Conservation (phyloP, 2,329 filamentous ascomycete species). For the Pseudogymnoascus sp. region DNA sequence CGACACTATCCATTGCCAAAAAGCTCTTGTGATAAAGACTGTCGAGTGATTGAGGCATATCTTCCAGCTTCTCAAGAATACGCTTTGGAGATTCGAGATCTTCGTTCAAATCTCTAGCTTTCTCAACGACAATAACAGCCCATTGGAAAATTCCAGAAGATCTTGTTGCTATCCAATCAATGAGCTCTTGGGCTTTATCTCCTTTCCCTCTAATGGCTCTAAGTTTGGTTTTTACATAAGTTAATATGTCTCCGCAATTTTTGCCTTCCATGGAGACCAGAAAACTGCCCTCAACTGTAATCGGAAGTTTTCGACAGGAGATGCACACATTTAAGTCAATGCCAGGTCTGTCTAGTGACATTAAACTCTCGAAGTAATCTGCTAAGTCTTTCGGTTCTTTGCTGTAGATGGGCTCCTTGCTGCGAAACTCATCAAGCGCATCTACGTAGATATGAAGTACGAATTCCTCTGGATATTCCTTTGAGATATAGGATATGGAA, state of each 20-base stretch:
- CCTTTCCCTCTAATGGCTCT: not conserved
- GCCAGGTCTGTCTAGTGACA: not conserved
- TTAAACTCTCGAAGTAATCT: not conserved
- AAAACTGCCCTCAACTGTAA: constrained; percentile 11
- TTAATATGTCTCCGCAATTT: constrained; percentile 26
- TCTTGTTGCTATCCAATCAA: constrained; percentile 18
- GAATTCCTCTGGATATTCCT: not conserved
- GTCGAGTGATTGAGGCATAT: not conserved
- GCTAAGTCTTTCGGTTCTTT: not conserved
- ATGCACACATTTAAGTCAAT: not conserved
- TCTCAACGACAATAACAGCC: constrained; percentile 26
- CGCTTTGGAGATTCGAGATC: not conserved
- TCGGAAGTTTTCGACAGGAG: not conserved
- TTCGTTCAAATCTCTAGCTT: not conserved
- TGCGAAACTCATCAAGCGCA: constrained; percentile 29
- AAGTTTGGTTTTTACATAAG: constrained; percentile 23
- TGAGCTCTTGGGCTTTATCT: not conserved
- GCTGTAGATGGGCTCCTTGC: not conserved
- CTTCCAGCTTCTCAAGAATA: not conserved
- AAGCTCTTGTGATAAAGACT: not conserved
- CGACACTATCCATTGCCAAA: not conserved
- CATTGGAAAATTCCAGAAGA: constrained; percentile 31
- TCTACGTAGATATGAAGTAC: constrained; percentile 27
- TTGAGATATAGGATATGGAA: not conserved
- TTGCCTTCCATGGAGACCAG: constrained; percentile 26